Percentiles rank a stretch among this genome's conserved stretches.
These are phyloP conservation scores for Aspergillus caelatus DNA, from an alignment of 2,329 filamentous ascomycete species.

Conservation along the genomic window DNA sequence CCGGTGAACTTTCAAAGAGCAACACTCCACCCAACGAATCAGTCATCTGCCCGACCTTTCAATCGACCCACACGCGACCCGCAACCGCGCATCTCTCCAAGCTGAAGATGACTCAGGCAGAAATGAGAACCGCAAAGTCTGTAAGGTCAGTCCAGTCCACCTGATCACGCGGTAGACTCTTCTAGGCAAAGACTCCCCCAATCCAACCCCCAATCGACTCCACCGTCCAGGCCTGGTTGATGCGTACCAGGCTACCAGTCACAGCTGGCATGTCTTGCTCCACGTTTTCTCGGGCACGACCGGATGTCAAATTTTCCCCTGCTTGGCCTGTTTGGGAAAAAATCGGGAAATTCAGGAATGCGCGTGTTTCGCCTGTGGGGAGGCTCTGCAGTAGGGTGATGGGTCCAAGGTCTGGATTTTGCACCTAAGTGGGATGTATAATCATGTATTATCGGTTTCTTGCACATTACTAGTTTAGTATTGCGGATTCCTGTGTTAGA, in stretches of 20 bases:
- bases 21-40: conserved; percentile 11
- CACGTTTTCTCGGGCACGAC: conserved; percentile 19
- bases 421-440: conserved; percentile 1
- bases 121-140: neutral
- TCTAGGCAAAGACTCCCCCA: conserved; percentile 7
- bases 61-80: conserved; percentile 7
- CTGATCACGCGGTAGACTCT: conserved; percentile 9
- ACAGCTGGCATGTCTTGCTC: conserved; percentile 10
- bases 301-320: conserved; percentile 13
- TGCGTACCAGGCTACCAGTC: conserved; percentile 7
- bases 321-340: neutral
- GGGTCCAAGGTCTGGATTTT: neutral
- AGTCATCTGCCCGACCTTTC: conserved; percentile 16
- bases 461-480: conserved; percentile 5
- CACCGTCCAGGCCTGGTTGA: conserved; percentile 8
- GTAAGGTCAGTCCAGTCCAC: neutral
- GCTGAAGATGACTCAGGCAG: conserved; percentile 7
- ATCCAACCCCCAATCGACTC: neutral
- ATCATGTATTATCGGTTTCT: neutral
- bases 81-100: neutral
- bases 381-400: neutral
- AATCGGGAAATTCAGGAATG: conserved; percentile 16
- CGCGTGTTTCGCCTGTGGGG: conserved; percentile 1
- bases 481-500: neutral
- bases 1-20: conserved; percentile 10